Evolutionary conservation across 768 basidiomycete genomes (phyloP).

Genomic region (Termitomyces sp.): DNA sequence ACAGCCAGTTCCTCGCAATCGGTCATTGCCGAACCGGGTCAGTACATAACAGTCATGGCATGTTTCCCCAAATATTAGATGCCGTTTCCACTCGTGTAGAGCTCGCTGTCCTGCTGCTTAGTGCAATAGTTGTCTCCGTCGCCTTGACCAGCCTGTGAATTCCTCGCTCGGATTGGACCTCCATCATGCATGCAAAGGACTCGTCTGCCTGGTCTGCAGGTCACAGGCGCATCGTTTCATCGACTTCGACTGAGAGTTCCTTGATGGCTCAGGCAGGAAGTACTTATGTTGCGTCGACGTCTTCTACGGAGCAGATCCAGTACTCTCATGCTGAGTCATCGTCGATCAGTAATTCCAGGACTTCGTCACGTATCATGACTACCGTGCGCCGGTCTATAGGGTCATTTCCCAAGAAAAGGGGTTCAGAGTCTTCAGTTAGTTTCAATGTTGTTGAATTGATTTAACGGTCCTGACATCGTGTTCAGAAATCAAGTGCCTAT

Average conservation of each 20-base stretch:
- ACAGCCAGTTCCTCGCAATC: constrained; percentile 2
- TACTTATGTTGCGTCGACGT: neutral
- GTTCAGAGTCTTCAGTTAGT: constrained; percentile 14
- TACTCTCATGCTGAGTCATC: constrained; percentile 1
- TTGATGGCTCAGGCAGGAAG: constrained; percentile 1
- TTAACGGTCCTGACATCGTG: neutral
- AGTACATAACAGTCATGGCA: constrained; percentile 5
- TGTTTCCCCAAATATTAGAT: constrained; percentile 3
- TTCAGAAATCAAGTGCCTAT: constrained; percentile 12
- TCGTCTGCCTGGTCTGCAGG: constrained; percentile 7
- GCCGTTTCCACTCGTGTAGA: constrained; percentile 2
- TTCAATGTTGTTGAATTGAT: neutral
- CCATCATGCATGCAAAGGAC: constrained; percentile 12
- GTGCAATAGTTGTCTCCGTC: neutral
- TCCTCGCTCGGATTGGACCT: neutral
- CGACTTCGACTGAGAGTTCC: constrained; percentile 5
- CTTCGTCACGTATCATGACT: constrained; percentile 20
- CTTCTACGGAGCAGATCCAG: neutral
- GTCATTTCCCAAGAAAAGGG: constrained; percentile 17
- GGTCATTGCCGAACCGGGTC: constrained; percentile 6
- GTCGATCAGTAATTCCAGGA: constrained; percentile 8
- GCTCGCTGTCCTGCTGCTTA: constrained; percentile 4
- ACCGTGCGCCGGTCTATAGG: constrained; percentile 17
- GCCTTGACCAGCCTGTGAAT: neutral
- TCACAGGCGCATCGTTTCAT: constrained; percentile 12